A percentile compares a stretch with the other conserved stretches of the same genome.
Evolutionary conservation across 805 yeast genomes (phyloP).

Genomic region (Saturnispora kantuleensis): DNA sequence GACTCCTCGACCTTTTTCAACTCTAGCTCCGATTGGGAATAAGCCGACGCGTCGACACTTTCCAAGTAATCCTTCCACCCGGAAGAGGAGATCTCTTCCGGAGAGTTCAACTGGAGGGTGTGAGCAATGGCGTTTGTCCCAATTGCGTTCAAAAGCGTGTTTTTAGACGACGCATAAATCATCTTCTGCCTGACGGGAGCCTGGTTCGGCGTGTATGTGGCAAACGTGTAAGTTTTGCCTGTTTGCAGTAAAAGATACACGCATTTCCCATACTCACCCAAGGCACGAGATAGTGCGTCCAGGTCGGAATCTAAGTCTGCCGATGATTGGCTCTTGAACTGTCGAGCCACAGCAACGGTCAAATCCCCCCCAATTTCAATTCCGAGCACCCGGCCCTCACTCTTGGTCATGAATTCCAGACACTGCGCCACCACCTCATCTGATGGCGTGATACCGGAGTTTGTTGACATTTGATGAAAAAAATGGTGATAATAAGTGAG

Average conservation of each 20-base stretch:
- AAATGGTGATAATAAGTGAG: background rate
- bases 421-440: background rate
- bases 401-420: constrained; percentile 1
- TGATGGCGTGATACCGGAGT: constrained; percentile 12
- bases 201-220: constrained; percentile 78
- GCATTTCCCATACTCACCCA: constrained; percentile 25
- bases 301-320: constrained; percentile 1
- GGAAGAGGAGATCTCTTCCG: constrained; percentile 41
- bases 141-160: constrained; percentile 58
- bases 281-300: background rate
- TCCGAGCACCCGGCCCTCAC: background rate
- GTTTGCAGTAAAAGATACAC: constrained; percentile 27
- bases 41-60: constrained; percentile 33
- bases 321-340: background rate
- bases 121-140: constrained; percentile 38
- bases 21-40: constrained; percentile 50
- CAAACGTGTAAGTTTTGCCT: constrained; percentile 40
- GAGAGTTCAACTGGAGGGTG: constrained; percentile 4
- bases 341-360: background rate
- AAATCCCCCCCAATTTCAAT: background rate
- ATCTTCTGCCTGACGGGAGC: constrained; percentile 79
- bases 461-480: constrained; percentile 9
- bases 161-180: constrained; percentile 89
- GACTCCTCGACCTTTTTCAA: constrained; percentile 35
- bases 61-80: constrained; percentile 36